phyloP scores from a whole-genome alignment of 1,284 basidiomycete genomes.

The Ganoderma boninense region DNA sequence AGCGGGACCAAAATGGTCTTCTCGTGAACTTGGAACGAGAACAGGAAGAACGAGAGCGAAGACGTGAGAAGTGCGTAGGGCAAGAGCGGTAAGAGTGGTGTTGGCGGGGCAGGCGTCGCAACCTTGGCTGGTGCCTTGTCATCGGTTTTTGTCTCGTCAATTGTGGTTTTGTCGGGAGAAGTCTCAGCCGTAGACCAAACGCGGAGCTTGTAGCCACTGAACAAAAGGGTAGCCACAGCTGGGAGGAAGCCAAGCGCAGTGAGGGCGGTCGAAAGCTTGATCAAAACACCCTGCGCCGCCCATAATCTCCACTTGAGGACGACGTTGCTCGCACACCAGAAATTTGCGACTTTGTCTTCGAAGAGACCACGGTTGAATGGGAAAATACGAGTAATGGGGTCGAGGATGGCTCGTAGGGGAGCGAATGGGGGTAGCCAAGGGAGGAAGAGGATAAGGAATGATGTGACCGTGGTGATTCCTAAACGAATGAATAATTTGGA shows the following conservation, averaged over 20 bases:
- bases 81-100: slow-evolving; percentile 67
- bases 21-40: slow-evolving; percentile 96
- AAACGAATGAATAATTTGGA: slow-evolving; percentile 74
- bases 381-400: slow-evolving; percentile 85
- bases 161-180: neutral
- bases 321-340: slow-evolving; percentile 95
- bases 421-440: slow-evolving; percentile 77
- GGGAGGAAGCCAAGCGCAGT: slow-evolving; percentile 74
- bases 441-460: slow-evolving; percentile 77
- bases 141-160: slow-evolving; percentile 9
- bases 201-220: slow-evolving; percentile 54
- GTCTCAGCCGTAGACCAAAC: slow-evolving; percentile 20
- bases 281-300: slow-evolving; percentile 55
- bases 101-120: slow-evolving; percentile 25
- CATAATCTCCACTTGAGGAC: slow-evolving; percentile 81
- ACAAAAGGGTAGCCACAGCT: slow-evolving; percentile 62
- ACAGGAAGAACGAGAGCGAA: slow-evolving; percentile 91
- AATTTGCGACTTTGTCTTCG: slow-evolving; percentile 97
- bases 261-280: slow-evolving; percentile 65
- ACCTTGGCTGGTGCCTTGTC: slow-evolving; percentile 4
- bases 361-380: slow-evolving; percentile 91
- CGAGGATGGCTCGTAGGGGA: slow-evolving; percentile 56
- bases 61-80: slow-evolving; percentile 78
- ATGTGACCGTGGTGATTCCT: slow-evolving; percentile 61
- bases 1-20: slow-evolving; percentile 92